phyloP scores from a whole-genome alignment of 805 yeast genomes.

The Ogataea nakhonphanomensis region DNA sequence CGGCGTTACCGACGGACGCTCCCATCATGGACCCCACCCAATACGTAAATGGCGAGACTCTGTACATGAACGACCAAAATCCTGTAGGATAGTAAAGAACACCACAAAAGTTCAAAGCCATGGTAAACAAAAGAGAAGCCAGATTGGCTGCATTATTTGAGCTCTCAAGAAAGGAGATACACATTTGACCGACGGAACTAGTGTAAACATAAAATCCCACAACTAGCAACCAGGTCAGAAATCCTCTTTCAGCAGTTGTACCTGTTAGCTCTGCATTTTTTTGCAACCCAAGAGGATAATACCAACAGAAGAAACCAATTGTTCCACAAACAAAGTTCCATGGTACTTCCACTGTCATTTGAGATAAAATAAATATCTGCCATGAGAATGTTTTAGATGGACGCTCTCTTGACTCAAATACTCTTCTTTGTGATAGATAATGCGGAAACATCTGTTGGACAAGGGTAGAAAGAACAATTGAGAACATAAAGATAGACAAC shows the following conservation, averaged over 20 bases:
- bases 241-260: conserved; percentile 50
- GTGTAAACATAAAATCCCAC: too few relatives aligned
- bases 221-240: too few relatives aligned
- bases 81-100: too few relatives aligned
- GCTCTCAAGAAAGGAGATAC: too few relatives aligned
- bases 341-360: conserved; percentile 63
- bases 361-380: conserved; percentile 59
- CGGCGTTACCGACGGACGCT: too few relatives aligned
- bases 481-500: conserved; percentile 70
- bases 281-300: conserved; percentile 71
- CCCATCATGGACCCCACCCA: too few relatives aligned
- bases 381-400: conserved; percentile 71
- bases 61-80: too few relatives aligned
- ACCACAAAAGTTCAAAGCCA: too few relatives aligned
- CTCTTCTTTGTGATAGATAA: conserved; percentile 56
- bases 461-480: conserved; percentile 52
- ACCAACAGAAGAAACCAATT: conserved; percentile 58
- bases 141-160: too few relatives aligned
- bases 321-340: conserved; percentile 63
- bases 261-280: conserved; percentile 52
- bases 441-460: conserved; percentile 62
- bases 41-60: too few relatives aligned
- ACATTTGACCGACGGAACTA: too few relatives aligned
- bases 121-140: too few relatives aligned
- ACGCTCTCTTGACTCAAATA: conserved; percentile 70